Evolutionary conservation across 441 rosid genomes (phyloP).

Genomic region (Gossypium schwendimanii): DNA sequence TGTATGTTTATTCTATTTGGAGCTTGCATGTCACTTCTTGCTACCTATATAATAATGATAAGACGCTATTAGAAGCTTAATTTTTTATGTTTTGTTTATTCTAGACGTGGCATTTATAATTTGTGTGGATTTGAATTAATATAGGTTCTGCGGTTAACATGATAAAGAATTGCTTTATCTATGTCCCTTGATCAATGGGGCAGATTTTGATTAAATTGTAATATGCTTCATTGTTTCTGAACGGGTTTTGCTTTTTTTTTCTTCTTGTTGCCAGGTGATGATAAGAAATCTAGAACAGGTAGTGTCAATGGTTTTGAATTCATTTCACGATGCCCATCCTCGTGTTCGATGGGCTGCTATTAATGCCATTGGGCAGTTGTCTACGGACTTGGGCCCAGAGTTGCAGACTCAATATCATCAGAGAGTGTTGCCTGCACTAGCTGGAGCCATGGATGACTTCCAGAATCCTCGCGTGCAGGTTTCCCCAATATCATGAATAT

Average conservation of each 20-base stretch:
- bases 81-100: background rate
- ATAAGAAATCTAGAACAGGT: slow-evolving; percentile 35
- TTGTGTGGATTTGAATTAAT: background rate
- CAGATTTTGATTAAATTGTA: background rate
- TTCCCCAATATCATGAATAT: background rate
- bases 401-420: slow-evolving; percentile 42
- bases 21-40: background rate
- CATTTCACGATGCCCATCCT: slow-evolving; percentile 42
- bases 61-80: background rate
- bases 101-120: background rate
- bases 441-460: slow-evolving; percentile 48
- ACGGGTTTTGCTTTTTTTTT: background rate
- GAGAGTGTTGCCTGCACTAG: slow-evolving; percentile 42
- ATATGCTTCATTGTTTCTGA: background rate
- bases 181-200: background rate
- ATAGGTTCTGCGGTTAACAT: background rate
- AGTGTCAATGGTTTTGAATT: slow-evolving; percentile 36
- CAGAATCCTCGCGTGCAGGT: slow-evolving; percentile 53
- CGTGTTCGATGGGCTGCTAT: slow-evolving; percentile 55
- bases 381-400: slow-evolving; percentile 45
- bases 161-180: background rate
- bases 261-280: slow-evolving; percentile 28
- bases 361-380: slow-evolving; percentile 45
- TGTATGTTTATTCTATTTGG: background rate
- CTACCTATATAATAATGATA: background rate